These are phyloP conservation scores for Penicillium vulpinum DNA, from an alignment of 2,329 filamentous ascomycete species.

Conservation along the genomic window DNA sequence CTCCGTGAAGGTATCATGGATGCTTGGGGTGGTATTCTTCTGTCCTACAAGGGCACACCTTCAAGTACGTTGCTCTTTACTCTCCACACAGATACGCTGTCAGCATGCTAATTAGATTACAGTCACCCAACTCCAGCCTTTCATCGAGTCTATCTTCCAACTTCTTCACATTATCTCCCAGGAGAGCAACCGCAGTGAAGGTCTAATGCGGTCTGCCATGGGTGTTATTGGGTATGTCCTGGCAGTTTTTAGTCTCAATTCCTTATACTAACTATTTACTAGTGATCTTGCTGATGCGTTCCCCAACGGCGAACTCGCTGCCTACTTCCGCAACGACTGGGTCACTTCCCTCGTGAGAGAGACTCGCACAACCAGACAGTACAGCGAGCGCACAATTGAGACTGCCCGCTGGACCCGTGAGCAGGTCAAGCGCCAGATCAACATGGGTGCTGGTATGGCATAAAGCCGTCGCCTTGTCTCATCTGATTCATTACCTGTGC, in stretches of 20 bases:
- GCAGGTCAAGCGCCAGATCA: constrained; percentile 85
- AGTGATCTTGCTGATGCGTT: constrained; percentile 94
- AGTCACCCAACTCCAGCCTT: constrained; percentile 73
- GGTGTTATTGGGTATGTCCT: constrained; percentile 84
- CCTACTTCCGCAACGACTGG: constrained; percentile 89
- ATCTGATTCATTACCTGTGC: constrained; percentile 5
- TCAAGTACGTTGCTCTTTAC: constrained; percentile 34
- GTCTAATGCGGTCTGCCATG: constrained; percentile 90
- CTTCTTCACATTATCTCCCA: constrained; percentile 77
- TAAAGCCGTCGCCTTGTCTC: constrained; percentile 25
- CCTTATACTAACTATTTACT: constrained; percentile 38
- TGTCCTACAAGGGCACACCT: constrained; percentile 76
- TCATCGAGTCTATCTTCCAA: constrained; percentile 81
- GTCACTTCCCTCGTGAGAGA: constrained; percentile 87
- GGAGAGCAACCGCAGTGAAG: constrained; percentile 87
- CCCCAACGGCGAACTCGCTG: constrained; percentile 80
- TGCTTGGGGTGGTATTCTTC: constrained; percentile 95
- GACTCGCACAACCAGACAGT: constrained; percentile 85
- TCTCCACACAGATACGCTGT: background rate
- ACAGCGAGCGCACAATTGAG: constrained; percentile 78
- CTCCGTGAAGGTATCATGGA: constrained; percentile 98
- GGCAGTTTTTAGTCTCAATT: background rate
- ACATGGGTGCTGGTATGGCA: constrained; percentile 42
- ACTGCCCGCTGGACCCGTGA: constrained; percentile 97
- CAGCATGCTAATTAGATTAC: constrained; percentile 16